Percentiles rank a stretch among this genome's conserved stretches.
phyloP scores from a whole-genome alignment of 106 monocot species.

The Gastrodia elata region DNA sequence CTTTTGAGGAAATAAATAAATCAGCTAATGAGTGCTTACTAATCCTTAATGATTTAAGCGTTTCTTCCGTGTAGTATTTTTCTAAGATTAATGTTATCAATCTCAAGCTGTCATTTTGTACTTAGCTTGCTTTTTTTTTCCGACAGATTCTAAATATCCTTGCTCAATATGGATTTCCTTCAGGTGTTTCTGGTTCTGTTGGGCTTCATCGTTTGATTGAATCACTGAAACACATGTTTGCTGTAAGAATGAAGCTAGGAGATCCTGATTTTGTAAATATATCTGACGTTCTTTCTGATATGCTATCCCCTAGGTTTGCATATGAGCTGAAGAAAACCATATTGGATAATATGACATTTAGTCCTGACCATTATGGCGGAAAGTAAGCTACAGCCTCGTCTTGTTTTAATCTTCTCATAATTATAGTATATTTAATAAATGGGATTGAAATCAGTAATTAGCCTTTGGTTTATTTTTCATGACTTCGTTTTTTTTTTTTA shows the following conservation, averaged over 20 bases:
- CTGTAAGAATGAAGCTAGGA: conserved; percentile 78
- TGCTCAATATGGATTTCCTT: conserved; percentile 50
- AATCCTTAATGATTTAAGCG: neutral
- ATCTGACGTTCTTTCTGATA: conserved; percentile 32
- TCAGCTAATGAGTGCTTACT: neutral
- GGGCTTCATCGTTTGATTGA: conserved; percentile 80
- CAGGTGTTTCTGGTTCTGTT: conserved; percentile 57
- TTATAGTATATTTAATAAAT: neutral
- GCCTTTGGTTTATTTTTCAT: too few species aligned
- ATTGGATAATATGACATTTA: conserved; percentile 77
- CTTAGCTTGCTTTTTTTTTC: conserved; percentile 9
- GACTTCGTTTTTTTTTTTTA: too few species aligned
- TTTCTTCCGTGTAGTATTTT: neutral
- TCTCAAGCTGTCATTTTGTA: neutral
- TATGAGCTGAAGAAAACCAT: conserved; percentile 53
- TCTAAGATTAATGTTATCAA: neutral
- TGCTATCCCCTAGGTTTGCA: conserved; percentile 75
- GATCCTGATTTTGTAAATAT: conserved; percentile 78
- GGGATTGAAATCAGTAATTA: neutral
- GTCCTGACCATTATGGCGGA: conserved; percentile 54
- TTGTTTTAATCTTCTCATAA: neutral
- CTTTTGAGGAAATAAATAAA: neutral
- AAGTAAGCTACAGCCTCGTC: conserved; percentile 28
- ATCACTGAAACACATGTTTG: conserved; percentile 87
- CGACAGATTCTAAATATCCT: conserved; percentile 61